These are phyloP conservation scores for Neofusicoccum laricinum DNA, from an alignment of 2,329 filamentous ascomycete genomes.

Conservation along the genomic window DNA sequence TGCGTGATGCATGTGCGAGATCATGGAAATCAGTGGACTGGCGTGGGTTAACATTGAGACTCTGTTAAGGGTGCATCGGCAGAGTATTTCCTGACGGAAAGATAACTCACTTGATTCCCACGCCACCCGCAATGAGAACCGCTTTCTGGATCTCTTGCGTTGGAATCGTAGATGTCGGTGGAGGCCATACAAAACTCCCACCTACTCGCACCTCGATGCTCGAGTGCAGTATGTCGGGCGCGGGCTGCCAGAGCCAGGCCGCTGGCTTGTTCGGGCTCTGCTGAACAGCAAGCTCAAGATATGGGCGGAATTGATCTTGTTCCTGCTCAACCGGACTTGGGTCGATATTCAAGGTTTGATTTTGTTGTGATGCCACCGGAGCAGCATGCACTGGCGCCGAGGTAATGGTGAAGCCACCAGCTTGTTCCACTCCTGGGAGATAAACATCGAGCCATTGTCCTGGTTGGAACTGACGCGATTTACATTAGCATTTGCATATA, in stretches of 20 bases:
- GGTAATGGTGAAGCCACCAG: constrained; percentile 86
- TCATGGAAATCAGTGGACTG: constrained; percentile 71
- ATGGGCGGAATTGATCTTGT: constrained; percentile 34
- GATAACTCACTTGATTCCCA: constrained; percentile 68
- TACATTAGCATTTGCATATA: background rate
- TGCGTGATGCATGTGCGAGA: constrained; percentile 56
- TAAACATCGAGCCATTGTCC: constrained; percentile 89
- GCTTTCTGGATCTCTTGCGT: constrained; percentile 51
- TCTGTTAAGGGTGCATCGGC: background rate
- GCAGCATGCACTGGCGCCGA: constrained; percentile 57
- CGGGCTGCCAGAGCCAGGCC: constrained; percentile 68
- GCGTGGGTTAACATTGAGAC: background rate
- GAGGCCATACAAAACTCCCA: constrained; percentile 79
- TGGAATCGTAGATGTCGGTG: constrained; percentile 44
- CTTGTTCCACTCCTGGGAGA: constrained; percentile 64
- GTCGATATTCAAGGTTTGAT: constrained; percentile 12
- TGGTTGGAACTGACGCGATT: constrained; percentile 60
- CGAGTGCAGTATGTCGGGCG: constrained; percentile 55
- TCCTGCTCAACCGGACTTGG: background rate
- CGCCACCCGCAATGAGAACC: constrained; percentile 76
- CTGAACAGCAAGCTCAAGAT: constrained; percentile 78
- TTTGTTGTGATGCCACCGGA: constrained; percentile 21
- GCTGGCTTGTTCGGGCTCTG: constrained; percentile 71
- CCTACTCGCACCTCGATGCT: constrained; percentile 69
- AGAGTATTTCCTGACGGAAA: constrained; percentile 18